A percentile compares a stretch with the other conserved stretches of the same genome.
Conservation (phyloP, 306 rosid species). For the Aeschynomene evenia region DNA sequence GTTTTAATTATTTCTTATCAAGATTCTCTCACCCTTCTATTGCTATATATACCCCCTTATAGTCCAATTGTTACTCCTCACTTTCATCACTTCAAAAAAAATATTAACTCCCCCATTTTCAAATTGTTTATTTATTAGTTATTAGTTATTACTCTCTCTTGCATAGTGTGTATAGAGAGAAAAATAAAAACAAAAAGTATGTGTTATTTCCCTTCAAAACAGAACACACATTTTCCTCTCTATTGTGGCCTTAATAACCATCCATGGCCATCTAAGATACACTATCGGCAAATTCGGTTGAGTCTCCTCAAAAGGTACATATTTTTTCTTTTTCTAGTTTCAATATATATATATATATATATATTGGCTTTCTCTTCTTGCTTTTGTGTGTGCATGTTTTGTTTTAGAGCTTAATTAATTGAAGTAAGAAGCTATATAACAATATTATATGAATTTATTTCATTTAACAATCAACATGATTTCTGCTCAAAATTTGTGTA, state of each 20-base stretch:
- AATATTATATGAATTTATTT: too few relatives aligned
- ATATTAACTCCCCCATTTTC: not conserved
- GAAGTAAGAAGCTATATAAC: not conserved
- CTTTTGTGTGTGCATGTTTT: not conserved
- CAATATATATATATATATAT: not conserved
- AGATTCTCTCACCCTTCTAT: conserved; percentile 10
- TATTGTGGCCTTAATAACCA: conserved; percentile 23
- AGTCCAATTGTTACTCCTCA: conserved; percentile 30
- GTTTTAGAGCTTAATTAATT: not conserved
- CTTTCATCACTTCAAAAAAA: not conserved
- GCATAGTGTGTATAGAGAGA: not conserved
- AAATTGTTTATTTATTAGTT: not conserved
- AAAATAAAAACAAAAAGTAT: conserved; percentile 30
- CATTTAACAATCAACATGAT: too few relatives aligned
- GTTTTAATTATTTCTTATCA: conserved; percentile 21
- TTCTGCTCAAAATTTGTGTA: too few relatives aligned
- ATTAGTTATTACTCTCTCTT: not conserved
- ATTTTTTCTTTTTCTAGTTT: not conserved
- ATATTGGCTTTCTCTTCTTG: not conserved
- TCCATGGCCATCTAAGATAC: conserved; percentile 39
- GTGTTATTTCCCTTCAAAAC: conserved; percentile 46
- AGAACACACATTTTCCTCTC: conserved; percentile 23
- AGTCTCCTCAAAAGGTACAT: conserved; percentile 57
- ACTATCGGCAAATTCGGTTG: conserved; percentile 36
- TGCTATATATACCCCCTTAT: conserved; percentile 33